Percentiles rank a stretch among this genome's conserved stretches.
Conservation (phyloP, 2,329 filamentous ascomycete species). For the Phaeosphaeria sp. region DNA sequence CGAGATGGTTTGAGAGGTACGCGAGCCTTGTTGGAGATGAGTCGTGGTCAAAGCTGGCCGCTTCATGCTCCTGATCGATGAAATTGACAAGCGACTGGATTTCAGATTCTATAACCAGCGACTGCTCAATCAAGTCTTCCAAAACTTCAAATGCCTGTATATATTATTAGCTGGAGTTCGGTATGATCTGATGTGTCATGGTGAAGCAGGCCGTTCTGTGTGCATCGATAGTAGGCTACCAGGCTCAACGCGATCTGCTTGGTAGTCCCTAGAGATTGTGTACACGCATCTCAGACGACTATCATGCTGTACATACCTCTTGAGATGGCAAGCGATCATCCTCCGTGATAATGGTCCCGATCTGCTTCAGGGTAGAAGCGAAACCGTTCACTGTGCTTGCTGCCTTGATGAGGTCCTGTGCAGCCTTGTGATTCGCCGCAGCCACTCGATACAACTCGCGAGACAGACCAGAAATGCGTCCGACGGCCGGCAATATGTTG, state of each 20-base stretch:
- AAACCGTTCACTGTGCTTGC: conserved; percentile 46
- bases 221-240: no score
- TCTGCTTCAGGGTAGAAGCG: conserved; percentile 46
- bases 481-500: conserved; percentile 43
- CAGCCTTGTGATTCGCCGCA: conserved; percentile 28
- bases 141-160: conserved; percentile 41
- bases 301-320: conserved; percentile 31
- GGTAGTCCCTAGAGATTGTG: not conserved
- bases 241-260: no score
- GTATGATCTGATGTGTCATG: not conserved
- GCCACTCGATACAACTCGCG: conserved; percentile 43
- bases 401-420: conserved; percentile 35
- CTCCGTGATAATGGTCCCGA: conserved; percentile 46
- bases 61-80: conserved; percentile 6
- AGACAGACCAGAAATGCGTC: conserved; percentile 41
- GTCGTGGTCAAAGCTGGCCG: not conserved
- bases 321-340: conserved; percentile 45
- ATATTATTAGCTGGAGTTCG: conserved; percentile 10
- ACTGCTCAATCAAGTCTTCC: conserved; percentile 43
- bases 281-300: not conserved
- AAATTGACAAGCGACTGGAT: conserved; percentile 32
- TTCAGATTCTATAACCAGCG: conserved; percentile 33
- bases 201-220: not conserved
- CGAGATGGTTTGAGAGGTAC: conserved; percentile 45
- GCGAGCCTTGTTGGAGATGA: conserved; percentile 21